Evolutionary conservation across 2,329 filamentous ascomycete species (phyloP).

Genomic region (Penicillium sp.): DNA sequence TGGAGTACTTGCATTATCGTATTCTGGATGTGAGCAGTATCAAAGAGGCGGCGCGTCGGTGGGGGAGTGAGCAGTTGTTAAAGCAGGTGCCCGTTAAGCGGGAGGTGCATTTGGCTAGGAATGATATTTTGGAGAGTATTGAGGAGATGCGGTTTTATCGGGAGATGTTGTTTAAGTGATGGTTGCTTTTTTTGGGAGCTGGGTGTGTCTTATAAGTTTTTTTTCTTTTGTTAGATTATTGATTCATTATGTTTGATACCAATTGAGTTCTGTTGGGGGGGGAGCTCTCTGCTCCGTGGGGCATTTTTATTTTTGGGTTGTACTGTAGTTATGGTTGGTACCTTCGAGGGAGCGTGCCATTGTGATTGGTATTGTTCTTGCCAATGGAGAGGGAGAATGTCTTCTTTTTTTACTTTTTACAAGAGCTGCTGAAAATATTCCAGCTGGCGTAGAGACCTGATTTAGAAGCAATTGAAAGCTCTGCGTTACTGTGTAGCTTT

Average conservation of each 20-base stretch:
- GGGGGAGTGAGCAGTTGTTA: slow-evolving; percentile 70
- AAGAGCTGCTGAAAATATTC: background rate
- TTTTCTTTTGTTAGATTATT: slow-evolving; percentile 3
- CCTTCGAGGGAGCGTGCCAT: background rate
- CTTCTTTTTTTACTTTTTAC: background rate
- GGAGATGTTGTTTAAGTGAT: slow-evolving; percentile 65
- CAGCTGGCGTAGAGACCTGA: background rate
- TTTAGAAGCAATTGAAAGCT: background rate
- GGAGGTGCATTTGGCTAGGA: slow-evolving; percentile 78
- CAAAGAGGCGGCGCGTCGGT: slow-evolving; percentile 87
- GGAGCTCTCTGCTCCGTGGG: slow-evolving; percentile 12
- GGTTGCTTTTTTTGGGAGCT: background rate
- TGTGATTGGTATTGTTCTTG: background rate
- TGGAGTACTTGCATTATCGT: slow-evolving; percentile 83
- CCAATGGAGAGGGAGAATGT: background rate
- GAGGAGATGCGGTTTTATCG: slow-evolving; percentile 86
- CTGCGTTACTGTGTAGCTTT: background rate
- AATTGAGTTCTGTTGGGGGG: slow-evolving; percentile 9
- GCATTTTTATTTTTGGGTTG: background rate
- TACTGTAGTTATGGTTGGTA: no score
- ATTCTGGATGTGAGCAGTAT: slow-evolving; percentile 90
- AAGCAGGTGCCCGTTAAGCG: slow-evolving; percentile 72
- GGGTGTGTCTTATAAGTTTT: background rate
- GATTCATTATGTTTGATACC: slow-evolving; percentile 11
- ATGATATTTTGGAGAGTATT: slow-evolving; percentile 95